Conservation (phyloP, 1,284 basidiomycete species). For the Fomitopsis pinicola region DNA sequence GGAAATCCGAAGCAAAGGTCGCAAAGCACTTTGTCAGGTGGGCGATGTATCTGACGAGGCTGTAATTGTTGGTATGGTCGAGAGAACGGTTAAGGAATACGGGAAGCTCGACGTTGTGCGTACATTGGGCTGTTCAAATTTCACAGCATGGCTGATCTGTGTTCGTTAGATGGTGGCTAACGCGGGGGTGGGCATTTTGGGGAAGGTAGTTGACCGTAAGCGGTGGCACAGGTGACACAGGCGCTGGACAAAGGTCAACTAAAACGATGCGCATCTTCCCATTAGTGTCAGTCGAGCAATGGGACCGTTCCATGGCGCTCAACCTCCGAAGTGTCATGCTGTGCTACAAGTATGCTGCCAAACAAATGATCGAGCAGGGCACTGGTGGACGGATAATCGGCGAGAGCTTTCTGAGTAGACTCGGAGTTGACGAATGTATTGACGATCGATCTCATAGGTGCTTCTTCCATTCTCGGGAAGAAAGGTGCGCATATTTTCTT, state of each 20-base stretch:
- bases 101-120: conserved; percentile 23
- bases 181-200: conserved; percentile 22
- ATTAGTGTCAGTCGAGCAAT: conserved; percentile 6
- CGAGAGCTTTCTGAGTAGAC: background rate
- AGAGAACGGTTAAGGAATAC: conserved; percentile 16
- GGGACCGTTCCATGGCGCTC: conserved; percentile 21
- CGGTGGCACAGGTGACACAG: background rate
- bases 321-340: conserved; percentile 30
- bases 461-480: background rate
- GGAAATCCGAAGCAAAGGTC: conserved; percentile 14
- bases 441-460: background rate
- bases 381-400: conserved; percentile 30
- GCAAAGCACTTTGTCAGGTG: conserved; percentile 12
- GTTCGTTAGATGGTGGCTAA: conserved; percentile 28
- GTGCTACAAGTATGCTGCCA: conserved; percentile 31
- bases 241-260: too few relatives aligned
- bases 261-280: background rate
- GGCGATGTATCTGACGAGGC: conserved; percentile 22
- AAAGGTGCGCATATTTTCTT: background rate
- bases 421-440: too few relatives aligned
- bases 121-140: background rate
- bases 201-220: conserved; percentile 18
- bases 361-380: conserved; percentile 31
- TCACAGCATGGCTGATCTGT: too few relatives aligned
- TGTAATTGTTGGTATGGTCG: conserved; percentile 20